Evolutionary conservation across 2,329 filamentous ascomycete genomes (phyloP).

Genomic region (Nemania sp.): DNA sequence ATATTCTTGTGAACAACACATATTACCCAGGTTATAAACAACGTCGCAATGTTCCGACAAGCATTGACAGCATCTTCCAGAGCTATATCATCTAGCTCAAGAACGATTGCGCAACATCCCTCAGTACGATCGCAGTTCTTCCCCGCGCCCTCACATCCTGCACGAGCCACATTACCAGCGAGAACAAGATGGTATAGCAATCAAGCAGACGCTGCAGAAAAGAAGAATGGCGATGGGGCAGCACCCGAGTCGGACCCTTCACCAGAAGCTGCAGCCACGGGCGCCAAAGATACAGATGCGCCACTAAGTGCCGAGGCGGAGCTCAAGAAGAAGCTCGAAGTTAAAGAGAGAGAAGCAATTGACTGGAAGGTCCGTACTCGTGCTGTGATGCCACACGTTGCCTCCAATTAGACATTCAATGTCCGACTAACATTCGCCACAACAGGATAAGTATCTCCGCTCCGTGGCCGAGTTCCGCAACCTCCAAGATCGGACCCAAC

Average conservation of each 20-base stretch:
- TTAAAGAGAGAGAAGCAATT: conserved; percentile 70
- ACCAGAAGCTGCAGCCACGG: conserved; percentile 43
- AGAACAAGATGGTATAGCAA: conserved; percentile 44
- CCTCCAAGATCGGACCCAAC: conserved; percentile 90
- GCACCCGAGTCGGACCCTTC: too few relatives aligned
- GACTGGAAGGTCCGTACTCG: conserved; percentile 78
- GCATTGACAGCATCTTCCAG: conserved; percentile 36
- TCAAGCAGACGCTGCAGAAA: conserved; percentile 43
- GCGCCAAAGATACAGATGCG: conserved; percentile 33
- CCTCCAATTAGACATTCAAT: conserved; percentile 5
- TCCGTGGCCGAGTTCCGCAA: conserved; percentile 97
- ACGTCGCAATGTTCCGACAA: conserved; percentile 38
- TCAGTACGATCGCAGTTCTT: conserved; percentile 50
- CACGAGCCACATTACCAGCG: conserved; percentile 32
- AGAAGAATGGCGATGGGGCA: conserved; percentile 47
- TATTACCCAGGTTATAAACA: conserved; percentile 2
- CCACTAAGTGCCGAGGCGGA: conserved; percentile 51
- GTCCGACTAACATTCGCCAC: not conserved
- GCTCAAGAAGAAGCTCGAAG: conserved; percentile 68
- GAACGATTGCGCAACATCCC: conserved; percentile 54
- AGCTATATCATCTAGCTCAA: conserved; percentile 36
- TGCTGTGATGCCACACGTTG: not conserved
- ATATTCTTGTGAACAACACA: conserved; percentile 3
- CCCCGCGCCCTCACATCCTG: conserved; percentile 42
- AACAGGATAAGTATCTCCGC: conserved; percentile 90